Evolutionary conservation across 2,329 filamentous ascomycete species (phyloP).

Genomic region (Calonectria crousiana): DNA sequence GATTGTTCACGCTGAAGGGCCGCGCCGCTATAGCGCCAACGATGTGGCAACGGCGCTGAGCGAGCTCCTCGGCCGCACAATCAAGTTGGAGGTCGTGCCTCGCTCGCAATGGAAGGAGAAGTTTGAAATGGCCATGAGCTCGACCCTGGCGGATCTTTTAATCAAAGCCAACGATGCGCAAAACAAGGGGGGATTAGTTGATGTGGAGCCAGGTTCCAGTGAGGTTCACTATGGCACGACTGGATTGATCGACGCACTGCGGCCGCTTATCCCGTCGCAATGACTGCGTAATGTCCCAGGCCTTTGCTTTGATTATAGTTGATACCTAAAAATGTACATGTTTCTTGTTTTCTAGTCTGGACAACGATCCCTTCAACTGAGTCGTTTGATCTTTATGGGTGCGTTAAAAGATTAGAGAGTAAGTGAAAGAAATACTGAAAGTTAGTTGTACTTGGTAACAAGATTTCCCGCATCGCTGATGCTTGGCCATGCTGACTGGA

Average conservation of each 20-base stretch:
- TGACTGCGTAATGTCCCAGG: background rate
- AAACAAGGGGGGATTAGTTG: background rate
- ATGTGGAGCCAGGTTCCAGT: background rate
- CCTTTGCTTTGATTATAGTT: background rate
- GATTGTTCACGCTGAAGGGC: background rate
- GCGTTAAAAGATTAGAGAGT: too few relatives aligned
- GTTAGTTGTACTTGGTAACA: too few relatives aligned
- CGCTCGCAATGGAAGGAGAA: background rate
- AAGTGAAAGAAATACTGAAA: too few relatives aligned
- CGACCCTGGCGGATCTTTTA: background rate
- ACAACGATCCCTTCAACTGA: background rate
- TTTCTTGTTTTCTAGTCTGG: background rate
- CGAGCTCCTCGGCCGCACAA: background rate
- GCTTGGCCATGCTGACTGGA: too few relatives aligned
- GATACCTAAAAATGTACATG: background rate
- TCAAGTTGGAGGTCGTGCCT: background rate
- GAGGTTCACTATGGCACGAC: background rate
- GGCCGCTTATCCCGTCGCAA: background rate
- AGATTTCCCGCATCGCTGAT: too few relatives aligned
- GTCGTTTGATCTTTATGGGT: too few relatives aligned
- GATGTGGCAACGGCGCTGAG: background rate
- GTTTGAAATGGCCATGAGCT: background rate
- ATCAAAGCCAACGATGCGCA: constrained; percentile 6
- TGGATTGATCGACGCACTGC: background rate
- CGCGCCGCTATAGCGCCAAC: background rate